Conservation (phyloP, 83 land plant genomes). For the Picea abies region DNA sequence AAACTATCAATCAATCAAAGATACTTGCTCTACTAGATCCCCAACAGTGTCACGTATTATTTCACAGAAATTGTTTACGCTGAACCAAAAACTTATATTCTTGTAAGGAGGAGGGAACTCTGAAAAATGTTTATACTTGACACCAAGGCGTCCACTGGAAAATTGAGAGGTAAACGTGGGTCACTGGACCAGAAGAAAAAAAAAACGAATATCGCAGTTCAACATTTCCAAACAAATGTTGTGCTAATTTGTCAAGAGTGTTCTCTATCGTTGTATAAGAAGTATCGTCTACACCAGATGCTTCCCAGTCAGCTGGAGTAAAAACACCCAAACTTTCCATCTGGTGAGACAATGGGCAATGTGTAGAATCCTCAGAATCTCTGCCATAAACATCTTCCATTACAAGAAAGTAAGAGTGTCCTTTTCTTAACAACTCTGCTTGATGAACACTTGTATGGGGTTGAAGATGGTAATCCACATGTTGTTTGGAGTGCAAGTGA, state of each 20-base stretch:
- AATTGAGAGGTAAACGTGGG: conserved; percentile 80
- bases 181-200: conserved; percentile 76
- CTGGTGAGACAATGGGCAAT: conserved; percentile 98
- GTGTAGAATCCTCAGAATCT: conserved; percentile 94
- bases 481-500: conserved; percentile 99
- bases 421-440: conserved; percentile 78
- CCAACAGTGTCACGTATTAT: too few relatives aligned
- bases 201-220: conserved; percentile 93
- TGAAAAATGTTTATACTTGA: too few relatives aligned
- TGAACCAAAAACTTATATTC: too few relatives aligned
- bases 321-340: conserved; percentile 98
- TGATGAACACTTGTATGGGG: conserved; percentile 99
- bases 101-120: too few relatives aligned
- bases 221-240: conserved; percentile 80
- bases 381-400: conserved; percentile 97
- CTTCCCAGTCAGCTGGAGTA: conserved; percentile 70
- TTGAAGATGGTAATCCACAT: conserved; percentile 97
- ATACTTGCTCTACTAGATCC: too few relatives aligned
- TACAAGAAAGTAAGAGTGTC: conserved; percentile 83
- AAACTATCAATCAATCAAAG: too few relatives aligned
- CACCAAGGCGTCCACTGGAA: too few relatives aligned
- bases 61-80: too few relatives aligned
- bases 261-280: conserved; percentile 75
- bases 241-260: conserved; percentile 88
- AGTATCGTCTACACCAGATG: conserved; percentile 77